These are phyloP conservation scores for Raddia guianensis DNA, from an alignment of 176 grass and related monocot genomes.

Conservation along the genomic window DNA sequence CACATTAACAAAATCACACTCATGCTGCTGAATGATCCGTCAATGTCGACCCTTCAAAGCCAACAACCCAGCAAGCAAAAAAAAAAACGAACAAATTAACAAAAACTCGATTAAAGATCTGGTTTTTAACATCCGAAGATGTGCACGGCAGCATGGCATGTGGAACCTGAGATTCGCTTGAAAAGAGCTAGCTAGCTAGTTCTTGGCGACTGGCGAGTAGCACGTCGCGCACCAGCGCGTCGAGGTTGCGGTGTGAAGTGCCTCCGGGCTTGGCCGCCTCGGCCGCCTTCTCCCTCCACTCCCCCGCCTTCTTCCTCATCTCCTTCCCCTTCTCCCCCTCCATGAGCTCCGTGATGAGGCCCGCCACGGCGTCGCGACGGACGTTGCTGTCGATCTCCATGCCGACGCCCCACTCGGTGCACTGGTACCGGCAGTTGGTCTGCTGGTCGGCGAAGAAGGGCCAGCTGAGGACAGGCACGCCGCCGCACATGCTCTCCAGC, in stretches of 20 bases:
- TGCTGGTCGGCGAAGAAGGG: slow-evolving; percentile 87
- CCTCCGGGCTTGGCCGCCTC: slow-evolving; percentile 44
- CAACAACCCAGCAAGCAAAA: too few relatives aligned
- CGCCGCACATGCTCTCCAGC: slow-evolving; percentile 65
- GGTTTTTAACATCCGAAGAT: too few relatives aligned
- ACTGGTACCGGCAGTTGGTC: slow-evolving; percentile 72
- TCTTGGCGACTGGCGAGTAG: slow-evolving; percentile 46
- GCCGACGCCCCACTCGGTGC: slow-evolving; percentile 77
- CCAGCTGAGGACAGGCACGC: slow-evolving; percentile 83
- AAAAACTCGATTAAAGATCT: too few relatives aligned
- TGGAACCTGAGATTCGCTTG: not conserved
- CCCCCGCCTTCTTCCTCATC: slow-evolving; percentile 49
- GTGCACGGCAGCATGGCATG: not conserved
- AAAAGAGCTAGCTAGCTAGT: slow-evolving; percentile 13
- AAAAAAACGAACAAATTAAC: not conserved
- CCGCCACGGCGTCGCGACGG: slow-evolving; percentile 52
- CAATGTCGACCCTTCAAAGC: too few relatives aligned
- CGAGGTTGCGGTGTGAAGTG: slow-evolving; percentile 47
- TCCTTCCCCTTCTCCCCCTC: slow-evolving; percentile 61
- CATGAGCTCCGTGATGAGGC: slow-evolving; percentile 67
- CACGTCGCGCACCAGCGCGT: slow-evolving; percentile 43
- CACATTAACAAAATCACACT: too few relatives aligned
- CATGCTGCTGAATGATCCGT: too few relatives aligned
- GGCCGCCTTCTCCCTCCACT: slow-evolving; percentile 57
- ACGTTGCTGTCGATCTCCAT: slow-evolving; percentile 79